Conservation (phyloP, 768 basidiomycete species). For the Cyathus striatus region DNA sequence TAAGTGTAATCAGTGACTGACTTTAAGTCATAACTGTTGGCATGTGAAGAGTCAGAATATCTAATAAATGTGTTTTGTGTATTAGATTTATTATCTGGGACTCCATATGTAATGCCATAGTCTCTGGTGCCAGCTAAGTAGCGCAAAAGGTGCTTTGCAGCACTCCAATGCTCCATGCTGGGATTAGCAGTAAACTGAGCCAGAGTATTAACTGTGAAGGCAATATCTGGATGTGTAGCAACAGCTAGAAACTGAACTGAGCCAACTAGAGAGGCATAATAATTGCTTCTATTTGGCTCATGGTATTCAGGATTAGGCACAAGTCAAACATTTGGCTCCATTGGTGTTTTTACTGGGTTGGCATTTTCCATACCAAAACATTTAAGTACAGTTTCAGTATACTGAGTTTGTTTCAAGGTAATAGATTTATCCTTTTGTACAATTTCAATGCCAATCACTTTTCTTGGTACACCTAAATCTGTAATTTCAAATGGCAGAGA, state of each 20-base stretch:
- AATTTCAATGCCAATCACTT: too few species aligned
- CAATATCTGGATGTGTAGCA: background rate
- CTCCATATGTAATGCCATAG: background rate
- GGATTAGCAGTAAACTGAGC: too few species aligned
- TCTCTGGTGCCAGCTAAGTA: background rate
- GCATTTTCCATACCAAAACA: background rate
- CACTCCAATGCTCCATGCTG: background rate
- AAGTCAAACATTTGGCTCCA: background rate
- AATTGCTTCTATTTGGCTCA: too few species aligned
- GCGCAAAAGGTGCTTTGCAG: background rate
- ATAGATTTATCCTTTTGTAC: too few species aligned
- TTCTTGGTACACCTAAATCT: too few species aligned
- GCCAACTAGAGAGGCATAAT: background rate
- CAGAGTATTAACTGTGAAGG: background rate
- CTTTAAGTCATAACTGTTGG: background rate
- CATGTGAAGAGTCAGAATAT: too few species aligned
- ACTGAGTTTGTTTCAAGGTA: too few species aligned
- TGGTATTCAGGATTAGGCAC: background rate
- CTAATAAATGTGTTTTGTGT: too few species aligned
- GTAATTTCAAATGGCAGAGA: too few species aligned
- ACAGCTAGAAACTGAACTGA: background rate
- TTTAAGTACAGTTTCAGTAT: background rate
- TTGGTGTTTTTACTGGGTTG: background rate
- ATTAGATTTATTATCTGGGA: too few species aligned
- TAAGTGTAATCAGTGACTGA: background rate